phyloP scores from a whole-genome alignment of 2,329 filamentous ascomycete genomes.

The Ophiostoma triangulosporum region DNA sequence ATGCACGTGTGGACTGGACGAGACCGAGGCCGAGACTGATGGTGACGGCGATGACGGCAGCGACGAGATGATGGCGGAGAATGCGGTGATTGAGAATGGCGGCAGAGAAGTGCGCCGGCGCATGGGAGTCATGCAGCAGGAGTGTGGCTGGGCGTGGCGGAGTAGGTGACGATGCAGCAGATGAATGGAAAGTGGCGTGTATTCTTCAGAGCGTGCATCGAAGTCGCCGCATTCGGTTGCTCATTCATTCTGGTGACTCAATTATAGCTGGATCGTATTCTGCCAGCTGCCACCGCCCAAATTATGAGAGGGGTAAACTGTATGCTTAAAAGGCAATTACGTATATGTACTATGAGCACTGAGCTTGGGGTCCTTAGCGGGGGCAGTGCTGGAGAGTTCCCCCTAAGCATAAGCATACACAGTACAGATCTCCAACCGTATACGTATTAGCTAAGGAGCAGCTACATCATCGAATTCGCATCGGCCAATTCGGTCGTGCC shows the following conservation, averaged over 20 bases:
- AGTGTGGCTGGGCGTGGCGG: background rate
- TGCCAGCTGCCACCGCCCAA: constrained; percentile 11
- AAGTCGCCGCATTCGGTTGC: constrained; percentile 3
- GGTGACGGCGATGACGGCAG: background rate
- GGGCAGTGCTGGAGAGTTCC: too few species aligned
- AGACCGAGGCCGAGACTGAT: background rate
- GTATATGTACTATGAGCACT: too few species aligned
- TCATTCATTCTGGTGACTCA: constrained; percentile 2
- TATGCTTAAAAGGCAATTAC: too few species aligned
- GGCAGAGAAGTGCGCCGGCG: constrained; percentile 1
- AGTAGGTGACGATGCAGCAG: too few species aligned
- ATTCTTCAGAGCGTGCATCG: background rate
- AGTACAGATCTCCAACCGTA: too few species aligned
- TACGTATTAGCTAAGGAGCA: too few species aligned
- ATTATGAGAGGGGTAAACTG: constrained; percentile 6
- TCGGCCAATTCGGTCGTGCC: background rate
- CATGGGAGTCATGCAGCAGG: constrained; percentile 6
- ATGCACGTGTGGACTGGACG: background rate
- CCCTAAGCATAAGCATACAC: too few species aligned
- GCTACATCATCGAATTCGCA: background rate
- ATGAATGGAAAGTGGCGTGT: background rate
- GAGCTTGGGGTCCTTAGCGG: too few species aligned
- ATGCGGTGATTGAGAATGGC: constrained; percentile 3
- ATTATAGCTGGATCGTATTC: background rate
- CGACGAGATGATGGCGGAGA: background rate